Percentiles rank a stretch among this genome's conserved stretches.
These are phyloP conservation scores for Aspergillus aculeatus DNA, from an alignment of 2,329 filamentous ascomycete genomes.

Conservation along the genomic window DNA sequence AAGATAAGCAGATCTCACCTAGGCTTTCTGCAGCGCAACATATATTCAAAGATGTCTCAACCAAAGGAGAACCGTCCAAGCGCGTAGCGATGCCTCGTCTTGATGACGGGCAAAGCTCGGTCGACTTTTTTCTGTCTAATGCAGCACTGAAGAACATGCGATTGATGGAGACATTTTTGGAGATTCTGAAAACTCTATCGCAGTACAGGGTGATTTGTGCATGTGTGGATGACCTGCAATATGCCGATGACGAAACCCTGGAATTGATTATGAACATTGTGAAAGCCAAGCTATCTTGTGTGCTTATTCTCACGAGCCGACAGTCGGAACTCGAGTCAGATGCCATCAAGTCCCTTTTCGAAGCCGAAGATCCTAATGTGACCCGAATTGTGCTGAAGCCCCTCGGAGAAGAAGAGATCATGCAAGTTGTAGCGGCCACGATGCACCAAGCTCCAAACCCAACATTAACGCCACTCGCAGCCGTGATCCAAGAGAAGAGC, in stretches of 20 bases:
- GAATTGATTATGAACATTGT: constrained; percentile 82
- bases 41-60: constrained; percentile 30
- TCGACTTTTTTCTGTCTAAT: constrained; percentile 41
- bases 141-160: constrained; percentile 57
- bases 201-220: constrained; percentile 84
- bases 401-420: constrained; percentile 74
- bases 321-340: constrained; percentile 62
- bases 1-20: constrained; percentile 34
- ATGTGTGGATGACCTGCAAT: constrained; percentile 85
- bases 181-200: constrained; percentile 78
- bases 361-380: constrained; percentile 54
- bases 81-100: constrained; percentile 33
- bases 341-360: constrained; percentile 40
- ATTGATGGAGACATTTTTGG: constrained; percentile 83
- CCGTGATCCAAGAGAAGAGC: constrained; percentile 86
- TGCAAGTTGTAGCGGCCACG: constrained; percentile 78
- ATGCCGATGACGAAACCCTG: constrained; percentile 82
- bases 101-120: constrained; percentile 36
- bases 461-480: constrained; percentile 72
- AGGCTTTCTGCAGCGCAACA: constrained; percentile 29
- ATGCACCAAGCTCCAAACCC: constrained; percentile 68
- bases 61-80: constrained; percentile 32
- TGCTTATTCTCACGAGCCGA: constrained; percentile 74
- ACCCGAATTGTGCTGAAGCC: constrained; percentile 72
- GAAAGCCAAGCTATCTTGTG: constrained; percentile 72